Evolutionary conservation across 768 basidiomycete genomes (phyloP).

Genomic region (Lactarius quietus): DNA sequence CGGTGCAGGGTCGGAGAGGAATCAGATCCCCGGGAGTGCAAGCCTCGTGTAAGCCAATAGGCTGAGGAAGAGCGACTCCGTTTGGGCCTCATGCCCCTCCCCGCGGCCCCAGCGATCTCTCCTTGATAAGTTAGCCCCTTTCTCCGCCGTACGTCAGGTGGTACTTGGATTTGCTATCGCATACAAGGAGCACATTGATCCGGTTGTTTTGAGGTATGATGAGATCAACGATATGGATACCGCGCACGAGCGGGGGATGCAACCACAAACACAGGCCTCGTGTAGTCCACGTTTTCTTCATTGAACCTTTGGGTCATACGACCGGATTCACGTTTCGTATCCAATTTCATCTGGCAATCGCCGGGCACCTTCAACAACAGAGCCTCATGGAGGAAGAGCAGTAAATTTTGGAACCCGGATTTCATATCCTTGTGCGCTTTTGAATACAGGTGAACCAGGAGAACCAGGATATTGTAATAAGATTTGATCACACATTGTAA

Average conservation of each 20-base stretch:
- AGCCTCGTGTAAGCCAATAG: constrained; percentile 8
- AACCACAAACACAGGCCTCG: not conserved
- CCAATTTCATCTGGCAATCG: not conserved
- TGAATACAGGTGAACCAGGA: too few species aligned
- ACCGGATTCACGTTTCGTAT: not conserved
- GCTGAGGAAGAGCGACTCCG: not conserved
- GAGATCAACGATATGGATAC: not conserved
- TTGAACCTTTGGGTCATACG: not conserved
- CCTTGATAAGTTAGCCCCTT: constrained; percentile 2
- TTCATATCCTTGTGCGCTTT: not conserved
- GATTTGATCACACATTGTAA: not conserved
- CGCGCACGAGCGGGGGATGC: not conserved
- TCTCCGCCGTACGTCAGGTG: constrained; percentile 8
- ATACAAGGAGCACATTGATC: not conserved
- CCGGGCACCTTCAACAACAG: not conserved
- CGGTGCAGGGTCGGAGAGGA: not conserved
- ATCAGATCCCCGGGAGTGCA: not conserved
- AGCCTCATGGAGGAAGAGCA: not conserved
- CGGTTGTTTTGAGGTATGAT: not conserved
- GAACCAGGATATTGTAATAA: too few species aligned
- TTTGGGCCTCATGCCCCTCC: not conserved
- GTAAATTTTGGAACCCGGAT: not conserved
- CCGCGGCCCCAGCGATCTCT: not conserved
- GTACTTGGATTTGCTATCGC: not conserved
- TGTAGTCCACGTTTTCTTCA: not conserved